phyloP scores from a whole-genome alignment of 2,329 filamentous ascomycete species.

The Alternaria angustiovoidea region DNA sequence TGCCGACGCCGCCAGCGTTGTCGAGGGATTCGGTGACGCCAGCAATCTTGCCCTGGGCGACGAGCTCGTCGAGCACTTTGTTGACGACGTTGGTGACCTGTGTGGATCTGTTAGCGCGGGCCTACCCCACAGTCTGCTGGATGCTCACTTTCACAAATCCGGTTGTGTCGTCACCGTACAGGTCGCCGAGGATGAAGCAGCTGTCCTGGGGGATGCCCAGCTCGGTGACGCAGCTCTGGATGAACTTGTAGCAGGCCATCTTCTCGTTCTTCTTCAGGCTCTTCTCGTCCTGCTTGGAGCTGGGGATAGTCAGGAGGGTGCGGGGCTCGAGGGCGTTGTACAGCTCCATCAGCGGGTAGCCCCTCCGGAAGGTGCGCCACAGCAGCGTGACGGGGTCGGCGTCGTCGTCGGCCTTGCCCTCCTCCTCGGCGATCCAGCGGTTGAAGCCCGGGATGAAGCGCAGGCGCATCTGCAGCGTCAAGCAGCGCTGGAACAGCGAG shows the following conservation, averaged over 20 bases:
- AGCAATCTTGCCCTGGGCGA: constrained; percentile 75
- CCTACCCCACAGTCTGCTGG: neutral
- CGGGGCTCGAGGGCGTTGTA: constrained; percentile 85
- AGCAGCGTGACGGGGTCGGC: constrained; percentile 88
- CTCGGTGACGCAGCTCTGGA: constrained; percentile 86
- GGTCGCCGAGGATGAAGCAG: constrained; percentile 89
- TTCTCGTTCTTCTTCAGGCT: constrained; percentile 75
- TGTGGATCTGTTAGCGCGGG: constrained; percentile 5
- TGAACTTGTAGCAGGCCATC: constrained; percentile 88
- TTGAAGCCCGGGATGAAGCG: constrained; percentile 85
- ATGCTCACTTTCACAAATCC: constrained; percentile 86
- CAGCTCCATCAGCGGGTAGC: constrained; percentile 83
- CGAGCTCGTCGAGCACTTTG: constrained; percentile 84
- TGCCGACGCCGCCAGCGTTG: constrained; percentile 53
- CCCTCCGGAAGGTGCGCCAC: constrained; percentile 85
- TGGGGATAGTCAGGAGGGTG: constrained; percentile 72
- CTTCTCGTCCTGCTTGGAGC: constrained; percentile 66
- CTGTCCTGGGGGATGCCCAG: constrained; percentile 80
- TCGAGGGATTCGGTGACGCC: constrained; percentile 57
- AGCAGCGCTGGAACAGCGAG: constrained; percentile 94
- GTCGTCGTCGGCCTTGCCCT: constrained; percentile 71
- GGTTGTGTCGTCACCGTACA: constrained; percentile 93
- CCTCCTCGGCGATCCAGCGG: constrained; percentile 74
- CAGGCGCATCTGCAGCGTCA: constrained; percentile 82
- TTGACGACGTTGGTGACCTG: constrained; percentile 92